Evolutionary conservation across 2,329 filamentous ascomycete species (phyloP), one percentile per base, ranked within the genome.

Genomic region (Sporothrix mexicana): DNA sequence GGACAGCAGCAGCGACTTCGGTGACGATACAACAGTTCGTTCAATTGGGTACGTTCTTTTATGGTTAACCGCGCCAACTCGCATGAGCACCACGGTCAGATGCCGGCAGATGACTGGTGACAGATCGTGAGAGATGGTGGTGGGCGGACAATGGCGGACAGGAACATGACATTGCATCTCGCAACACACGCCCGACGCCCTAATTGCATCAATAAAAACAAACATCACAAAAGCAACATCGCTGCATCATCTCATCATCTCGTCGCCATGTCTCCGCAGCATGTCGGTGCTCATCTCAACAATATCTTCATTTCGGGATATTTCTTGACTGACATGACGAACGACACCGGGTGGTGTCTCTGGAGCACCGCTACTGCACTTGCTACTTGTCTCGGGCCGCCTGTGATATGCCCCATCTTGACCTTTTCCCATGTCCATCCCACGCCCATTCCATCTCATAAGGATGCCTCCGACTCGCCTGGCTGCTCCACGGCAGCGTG

Each of bases 331-430:
- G 45, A 51, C 45, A 69, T 45, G 41, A 66, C 43, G 2, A 62
- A 43, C 36, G 61, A 23, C n/a, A 17, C 5, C 13, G 20, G 5
- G 41, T 25, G 20, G 61, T 66, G 61, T 43, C 10, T 66, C 59
- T 64, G 59, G 59, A 43, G 36, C n/a, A 64, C 59, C 59, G 36
- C 59, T 64, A 45, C 59, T 64, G 59, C 36, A 41, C 30, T 69
- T 69, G 20, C 62, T 51, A 67, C 62, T 30, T 70, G 68, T 70
- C 51, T 61, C 53, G 53, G 68, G 53, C 68, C 68, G 53, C 53
- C n/a, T 70, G 53, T 49, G 25, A 49, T 41, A 36, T 30, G 2
- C 55, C 20, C 43, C 41, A 49, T 61, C 9, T 25, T 13, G n/a
- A 64, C 41, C 13, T 25, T 23, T 47, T 47, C n/a, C 41, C 61